A percentile compares a stretch with the other conserved stretches of the same genome.
Conservation (phyloP, 257 asterid genomes). For the Schizonepeta tenuifolia region DNA sequence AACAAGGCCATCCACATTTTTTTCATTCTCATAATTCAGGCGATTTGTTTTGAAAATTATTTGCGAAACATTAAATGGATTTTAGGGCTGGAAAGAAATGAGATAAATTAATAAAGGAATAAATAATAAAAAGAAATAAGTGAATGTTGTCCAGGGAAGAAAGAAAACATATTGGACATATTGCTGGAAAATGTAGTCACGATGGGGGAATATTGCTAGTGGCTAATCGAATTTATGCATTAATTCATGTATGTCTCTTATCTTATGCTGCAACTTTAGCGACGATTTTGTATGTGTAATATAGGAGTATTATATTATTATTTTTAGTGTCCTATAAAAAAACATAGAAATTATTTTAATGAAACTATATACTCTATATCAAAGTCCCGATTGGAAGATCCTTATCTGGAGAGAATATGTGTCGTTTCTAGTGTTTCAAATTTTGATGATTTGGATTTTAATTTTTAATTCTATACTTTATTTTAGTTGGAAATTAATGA, state of each 20-base stretch:
- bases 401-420: conserved; percentile 32
- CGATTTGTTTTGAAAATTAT: not conserved
- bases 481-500: too few species aligned
- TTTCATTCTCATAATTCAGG: not conserved
- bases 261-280: conserved; percentile 35
- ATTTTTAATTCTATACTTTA: too few species aligned
- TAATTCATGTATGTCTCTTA: conserved; percentile 34
- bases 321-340: not conserved
- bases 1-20: not conserved
- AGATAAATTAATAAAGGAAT: not conserved
- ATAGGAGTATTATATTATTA: not conserved
- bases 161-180: conserved; percentile 15
- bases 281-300: not conserved
- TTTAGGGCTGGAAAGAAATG: conserved; percentile 15
- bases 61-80: not conserved
- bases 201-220: conserved; percentile 29
- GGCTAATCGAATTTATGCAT: conserved; percentile 30
- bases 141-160: not conserved
- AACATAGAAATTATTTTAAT: not conserved
- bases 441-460: not conserved
- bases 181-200: conserved; percentile 22
- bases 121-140: not conserved
- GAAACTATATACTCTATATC: not conserved
- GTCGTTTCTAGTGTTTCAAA: not conserved
- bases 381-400: conserved; percentile 18